Percentiles rank a stretch among this genome's conserved stretches.
Conservation (phyloP, 495 filamentous ascomycete species). For the Penicillium taxi region DNA sequence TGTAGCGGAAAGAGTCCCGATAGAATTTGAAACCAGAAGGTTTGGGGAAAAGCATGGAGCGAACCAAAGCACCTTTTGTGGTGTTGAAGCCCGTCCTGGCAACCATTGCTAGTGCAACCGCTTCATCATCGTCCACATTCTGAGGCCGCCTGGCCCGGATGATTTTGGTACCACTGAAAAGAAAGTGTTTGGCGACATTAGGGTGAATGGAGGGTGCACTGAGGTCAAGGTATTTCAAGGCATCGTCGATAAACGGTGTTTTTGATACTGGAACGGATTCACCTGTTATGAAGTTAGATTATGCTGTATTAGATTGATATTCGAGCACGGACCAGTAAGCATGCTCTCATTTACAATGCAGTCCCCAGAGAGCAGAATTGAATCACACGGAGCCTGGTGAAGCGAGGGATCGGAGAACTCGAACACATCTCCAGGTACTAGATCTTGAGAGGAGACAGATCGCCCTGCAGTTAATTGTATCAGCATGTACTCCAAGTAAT, state of each 20-base stretch:
- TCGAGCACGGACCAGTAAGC: slow-evolving; percentile 62
- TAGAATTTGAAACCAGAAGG: slow-evolving; percentile 98
- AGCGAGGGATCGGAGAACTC: slow-evolving; percentile 95
- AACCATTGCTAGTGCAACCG: slow-evolving; percentile 84
- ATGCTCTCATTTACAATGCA: slow-evolving; percentile 99
- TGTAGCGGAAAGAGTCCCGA: slow-evolving; percentile 93
- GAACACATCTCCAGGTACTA: slow-evolving; percentile 95
- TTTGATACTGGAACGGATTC: slow-evolving; percentile 98
- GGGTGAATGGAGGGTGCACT: slow-evolving; percentile 69
- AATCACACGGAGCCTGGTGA: slow-evolving; percentile 88
- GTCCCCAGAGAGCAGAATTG: slow-evolving; percentile 83
- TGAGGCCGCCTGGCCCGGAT: slow-evolving; percentile 84
- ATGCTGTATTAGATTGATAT: neutral
- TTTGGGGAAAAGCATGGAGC: slow-evolving; percentile 98
- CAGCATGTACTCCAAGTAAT: neutral
- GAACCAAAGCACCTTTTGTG: slow-evolving; percentile 90
- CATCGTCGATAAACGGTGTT: slow-evolving; percentile 72
- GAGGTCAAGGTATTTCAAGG: slow-evolving; percentile 64
- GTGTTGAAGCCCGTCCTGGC: slow-evolving; percentile 94
- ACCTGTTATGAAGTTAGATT: slow-evolving; percentile 42
- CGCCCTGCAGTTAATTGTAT: slow-evolving; percentile 53
- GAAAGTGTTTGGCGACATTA: slow-evolving; percentile 74
- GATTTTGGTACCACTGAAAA: slow-evolving; percentile 94
- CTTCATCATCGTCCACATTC: slow-evolving; percentile 76
- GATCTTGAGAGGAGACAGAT: slow-evolving; percentile 72